These are phyloP conservation scores for Rhizopogon vinicolor DNA, from an alignment of 768 basidiomycete species.

Conservation along the genomic window DNA sequence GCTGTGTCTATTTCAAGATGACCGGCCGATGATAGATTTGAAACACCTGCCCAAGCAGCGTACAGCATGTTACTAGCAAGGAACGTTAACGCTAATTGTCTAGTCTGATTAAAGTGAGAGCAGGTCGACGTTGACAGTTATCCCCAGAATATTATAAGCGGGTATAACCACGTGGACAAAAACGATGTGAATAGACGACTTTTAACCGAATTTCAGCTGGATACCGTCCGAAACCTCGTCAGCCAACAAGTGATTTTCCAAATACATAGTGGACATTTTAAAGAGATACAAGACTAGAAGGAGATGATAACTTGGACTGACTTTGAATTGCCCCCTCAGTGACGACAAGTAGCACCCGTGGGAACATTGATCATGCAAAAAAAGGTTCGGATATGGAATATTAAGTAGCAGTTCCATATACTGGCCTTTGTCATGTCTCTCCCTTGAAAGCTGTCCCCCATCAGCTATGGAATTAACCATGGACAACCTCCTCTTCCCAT, in stretches of 20 bases:
- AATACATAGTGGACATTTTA: too few relatives aligned
- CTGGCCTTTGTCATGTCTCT: constrained; percentile 35
- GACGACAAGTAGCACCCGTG: constrained; percentile 19
- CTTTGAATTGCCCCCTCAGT: constrained; percentile 3
- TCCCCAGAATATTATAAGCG: background rate
- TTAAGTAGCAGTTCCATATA: constrained; percentile 31
- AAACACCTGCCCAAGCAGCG: too few relatives aligned
- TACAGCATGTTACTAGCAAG: too few relatives aligned
- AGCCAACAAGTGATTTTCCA: too few relatives aligned
- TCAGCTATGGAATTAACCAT: constrained; percentile 22
- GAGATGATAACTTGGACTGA: background rate
- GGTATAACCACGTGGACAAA: constrained; percentile 3
- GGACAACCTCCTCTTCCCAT: constrained; percentile 16
- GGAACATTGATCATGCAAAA: constrained; percentile 22
- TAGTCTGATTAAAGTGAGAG: too few relatives aligned
- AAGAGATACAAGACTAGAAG: background rate
- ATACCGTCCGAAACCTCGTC: background rate
- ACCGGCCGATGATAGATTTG: too few relatives aligned
- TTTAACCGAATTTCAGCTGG: background rate
- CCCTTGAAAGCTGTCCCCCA: constrained; percentile 23
- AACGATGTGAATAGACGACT: background rate
- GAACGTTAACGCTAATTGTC: background rate
- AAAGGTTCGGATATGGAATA: constrained; percentile 36
- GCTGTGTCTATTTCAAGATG: background rate
- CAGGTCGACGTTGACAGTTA: too few relatives aligned